phyloP scores from a whole-genome alignment of 495 filamentous ascomycete genomes.

The Penicilliopsis zonata region DNA sequence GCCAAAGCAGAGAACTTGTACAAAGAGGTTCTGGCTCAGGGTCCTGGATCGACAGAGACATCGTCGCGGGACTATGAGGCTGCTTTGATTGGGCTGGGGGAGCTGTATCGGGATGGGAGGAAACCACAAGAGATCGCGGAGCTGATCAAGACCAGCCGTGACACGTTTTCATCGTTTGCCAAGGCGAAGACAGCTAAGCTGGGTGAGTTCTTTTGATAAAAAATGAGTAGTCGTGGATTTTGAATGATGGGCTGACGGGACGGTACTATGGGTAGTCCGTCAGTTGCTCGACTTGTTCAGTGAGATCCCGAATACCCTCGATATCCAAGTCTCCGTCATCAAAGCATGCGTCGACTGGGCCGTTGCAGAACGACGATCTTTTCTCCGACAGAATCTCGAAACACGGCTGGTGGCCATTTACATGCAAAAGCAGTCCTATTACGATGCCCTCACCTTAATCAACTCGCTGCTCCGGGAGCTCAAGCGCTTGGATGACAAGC shows the following conservation, averaged over 20 bases:
- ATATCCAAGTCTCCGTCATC: constrained; percentile 85
- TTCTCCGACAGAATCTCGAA: constrained; percentile 96
- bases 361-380: constrained; percentile 78
- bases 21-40: constrained; percentile 64
- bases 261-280: constrained; percentile 53
- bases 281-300: constrained; percentile 94
- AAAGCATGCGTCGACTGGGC: constrained; percentile 99
- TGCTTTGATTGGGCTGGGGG: constrained; percentile 72
- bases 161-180: constrained; percentile 85
- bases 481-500: constrained; percentile 96
- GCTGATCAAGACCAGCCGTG: constrained; percentile 80
- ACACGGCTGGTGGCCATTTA: constrained; percentile 86
- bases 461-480: constrained; percentile 90
- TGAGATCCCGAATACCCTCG: constrained; percentile 81
- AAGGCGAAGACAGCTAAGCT: constrained; percentile 99
- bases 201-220: constrained; percentile 41
- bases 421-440: constrained; percentile 93
- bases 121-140: constrained; percentile 81
- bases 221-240: not conserved
- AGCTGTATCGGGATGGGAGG: constrained; percentile 85
- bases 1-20: constrained; percentile 61
- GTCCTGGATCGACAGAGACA: constrained; percentile 56
- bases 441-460: constrained; percentile 92
- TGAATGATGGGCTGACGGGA: not conserved
- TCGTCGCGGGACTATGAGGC: constrained; percentile 65